phyloP scores from a whole-genome alignment of 2,329 filamentous ascomycete species.

The Scedosporium apiospermum region DNA sequence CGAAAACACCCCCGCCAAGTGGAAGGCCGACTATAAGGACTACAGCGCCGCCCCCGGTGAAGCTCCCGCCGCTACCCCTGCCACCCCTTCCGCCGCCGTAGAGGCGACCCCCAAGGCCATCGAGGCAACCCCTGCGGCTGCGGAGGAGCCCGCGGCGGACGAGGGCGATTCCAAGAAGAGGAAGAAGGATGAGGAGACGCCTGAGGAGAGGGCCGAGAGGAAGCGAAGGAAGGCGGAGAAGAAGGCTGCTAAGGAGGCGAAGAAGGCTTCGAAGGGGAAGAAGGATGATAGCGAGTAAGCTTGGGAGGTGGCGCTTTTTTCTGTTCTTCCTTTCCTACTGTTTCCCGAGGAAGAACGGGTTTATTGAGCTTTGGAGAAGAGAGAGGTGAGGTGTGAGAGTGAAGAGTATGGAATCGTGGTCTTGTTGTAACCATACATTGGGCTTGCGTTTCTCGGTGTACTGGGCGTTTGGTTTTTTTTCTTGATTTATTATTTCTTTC shows the following conservation, averaged over 20 bases:
- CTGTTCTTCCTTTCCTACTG: too few relatives aligned
- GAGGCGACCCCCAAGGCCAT: constrained; percentile 17
- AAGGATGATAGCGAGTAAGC: constrained; percentile 43
- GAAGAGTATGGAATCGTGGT: neutral
- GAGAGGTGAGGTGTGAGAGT: neutral
- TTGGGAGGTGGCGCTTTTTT: neutral
- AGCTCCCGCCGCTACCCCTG: constrained; percentile 32
- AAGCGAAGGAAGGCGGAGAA: constrained; percentile 52
- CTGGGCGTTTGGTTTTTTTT: constrained; percentile 2
- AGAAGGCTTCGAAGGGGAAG: constrained; percentile 42
- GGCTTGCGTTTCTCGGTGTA: neutral
- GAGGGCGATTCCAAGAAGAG: constrained; percentile 56
- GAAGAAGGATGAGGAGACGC: constrained; percentile 74
- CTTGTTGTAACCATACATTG: neutral
- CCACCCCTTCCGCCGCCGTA: constrained; percentile 14
- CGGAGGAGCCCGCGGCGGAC: constrained; percentile 31
- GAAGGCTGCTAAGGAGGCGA: constrained; percentile 47
- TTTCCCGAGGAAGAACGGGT: too few relatives aligned
- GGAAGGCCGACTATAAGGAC: constrained; percentile 89
- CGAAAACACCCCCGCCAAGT: constrained; percentile 86
- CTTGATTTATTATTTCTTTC: neutral
- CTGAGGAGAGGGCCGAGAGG: constrained; percentile 56
- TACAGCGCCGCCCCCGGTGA: constrained; percentile 50
- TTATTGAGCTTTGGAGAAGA: neutral
- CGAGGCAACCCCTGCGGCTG: constrained; percentile 27